A percentile compares a stretch with the other conserved stretches of the same genome.
Evolutionary conservation across 345 rosid species (phyloP).

Genomic region (Kandelia obovata): DNA sequence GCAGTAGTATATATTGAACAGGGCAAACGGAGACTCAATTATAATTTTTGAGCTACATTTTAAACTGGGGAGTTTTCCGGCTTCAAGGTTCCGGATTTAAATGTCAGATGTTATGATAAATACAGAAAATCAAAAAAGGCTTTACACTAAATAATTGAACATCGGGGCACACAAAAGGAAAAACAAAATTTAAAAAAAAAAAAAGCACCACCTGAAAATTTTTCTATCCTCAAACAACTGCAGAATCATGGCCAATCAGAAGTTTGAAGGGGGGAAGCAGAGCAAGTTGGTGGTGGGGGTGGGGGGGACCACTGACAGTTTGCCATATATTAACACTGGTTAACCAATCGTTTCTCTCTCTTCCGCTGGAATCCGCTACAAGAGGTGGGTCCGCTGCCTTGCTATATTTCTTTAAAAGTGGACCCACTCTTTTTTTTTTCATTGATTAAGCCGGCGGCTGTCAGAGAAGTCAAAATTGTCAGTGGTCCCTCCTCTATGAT

Average conservation of each 20-base stretch:
- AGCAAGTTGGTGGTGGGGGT: neutral
- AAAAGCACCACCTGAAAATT: neutral
- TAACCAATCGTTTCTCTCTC: neutral
- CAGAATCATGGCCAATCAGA: neutral
- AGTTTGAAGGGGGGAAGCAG: neutral
- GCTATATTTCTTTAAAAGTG: slow-evolving; percentile 11
- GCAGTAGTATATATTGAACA: no score
- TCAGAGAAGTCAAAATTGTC: slow-evolving; percentile 58
- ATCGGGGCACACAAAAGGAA: no score
- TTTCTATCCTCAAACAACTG: neutral
- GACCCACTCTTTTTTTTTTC: slow-evolving; percentile 24
- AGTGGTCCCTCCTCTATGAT: slow-evolving; percentile 34
- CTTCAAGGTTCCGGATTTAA: no score
- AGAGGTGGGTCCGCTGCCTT: slow-evolving; percentile 16
- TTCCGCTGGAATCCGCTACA: neutral
- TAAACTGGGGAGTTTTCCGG: no score
- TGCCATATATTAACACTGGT: no score
- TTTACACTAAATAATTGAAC: no score
- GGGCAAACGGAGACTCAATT: no score
- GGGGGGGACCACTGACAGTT: neutral
- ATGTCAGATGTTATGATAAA: no score
- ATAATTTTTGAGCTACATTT: no score
- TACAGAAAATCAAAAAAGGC: no score
- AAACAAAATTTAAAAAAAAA: neutral
- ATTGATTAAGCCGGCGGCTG: slow-evolving; percentile 88